Evolutionary conservation across 139 green algal genomes (phyloP).

Genomic region (Chlorokybus atmophyticus): DNA sequence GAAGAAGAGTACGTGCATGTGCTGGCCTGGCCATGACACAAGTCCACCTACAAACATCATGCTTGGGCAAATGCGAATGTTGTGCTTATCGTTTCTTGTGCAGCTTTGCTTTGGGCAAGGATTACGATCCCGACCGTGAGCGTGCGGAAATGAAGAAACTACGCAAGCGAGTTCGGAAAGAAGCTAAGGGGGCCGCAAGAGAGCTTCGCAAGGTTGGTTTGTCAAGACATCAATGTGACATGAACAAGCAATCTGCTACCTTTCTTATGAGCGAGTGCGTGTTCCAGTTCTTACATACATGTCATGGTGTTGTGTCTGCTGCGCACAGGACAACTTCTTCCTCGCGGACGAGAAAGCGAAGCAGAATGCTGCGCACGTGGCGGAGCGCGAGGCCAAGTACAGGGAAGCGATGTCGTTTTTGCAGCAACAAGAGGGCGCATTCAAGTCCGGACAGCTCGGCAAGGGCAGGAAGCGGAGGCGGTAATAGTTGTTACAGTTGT

Average conservation of each 20-base stretch:
- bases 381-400: slow-evolving; percentile 32
- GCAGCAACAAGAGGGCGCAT: slow-evolving; percentile 32
- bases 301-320: slow-evolving; percentile 1
- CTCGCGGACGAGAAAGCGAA: slow-evolving; percentile 21
- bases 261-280: neutral
- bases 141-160: slow-evolving; percentile 35
- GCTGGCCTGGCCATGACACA: no score
- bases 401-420: slow-evolving; percentile 49
- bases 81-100: neutral
- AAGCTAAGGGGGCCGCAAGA: slow-evolving; percentile 45
- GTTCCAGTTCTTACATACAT: neutral
- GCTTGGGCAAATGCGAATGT: neutral
- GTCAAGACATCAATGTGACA: slow-evolving; percentile 55
- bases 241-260: neutral
- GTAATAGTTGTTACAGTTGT: no score
- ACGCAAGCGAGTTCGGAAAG: slow-evolving; percentile 32
- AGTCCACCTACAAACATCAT: no score
- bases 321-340: slow-evolving; percentile 29
- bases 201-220: slow-evolving; percentile 67
- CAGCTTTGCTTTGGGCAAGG: slow-evolving; percentile 20
- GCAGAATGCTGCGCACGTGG: slow-evolving; percentile 31
- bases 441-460: slow-evolving; percentile 19
- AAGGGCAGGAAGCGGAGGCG: neutral
- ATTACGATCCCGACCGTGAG: slow-evolving; percentile 37
- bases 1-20: slow-evolving; percentile 61